These are phyloP conservation scores for Microbotryum lychnidis-dioicae DNA, from an alignment of 1,284 basidiomycete genomes.

Conservation along the genomic window DNA sequence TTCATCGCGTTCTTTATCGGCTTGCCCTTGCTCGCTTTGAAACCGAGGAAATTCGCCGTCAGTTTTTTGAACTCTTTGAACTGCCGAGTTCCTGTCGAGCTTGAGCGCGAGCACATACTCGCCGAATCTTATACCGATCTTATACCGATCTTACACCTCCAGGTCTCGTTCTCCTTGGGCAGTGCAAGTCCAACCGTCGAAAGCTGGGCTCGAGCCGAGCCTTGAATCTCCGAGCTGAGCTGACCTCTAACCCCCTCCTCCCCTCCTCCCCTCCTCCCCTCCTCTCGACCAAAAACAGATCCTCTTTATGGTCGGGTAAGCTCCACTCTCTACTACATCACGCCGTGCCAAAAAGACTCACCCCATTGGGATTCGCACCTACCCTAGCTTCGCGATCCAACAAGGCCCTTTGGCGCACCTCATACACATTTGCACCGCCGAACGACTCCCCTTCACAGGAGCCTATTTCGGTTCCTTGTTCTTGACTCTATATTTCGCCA, in stretches of 20 bases:
- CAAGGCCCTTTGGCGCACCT: slow-evolving; percentile 49
- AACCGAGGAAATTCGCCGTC: slow-evolving; percentile 48
- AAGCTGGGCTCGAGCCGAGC: not conserved
- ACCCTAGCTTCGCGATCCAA: slow-evolving; percentile 33
- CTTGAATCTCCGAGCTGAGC: not conserved
- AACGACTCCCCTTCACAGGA: slow-evolving; percentile 77
- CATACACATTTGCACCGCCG: slow-evolving; percentile 75
- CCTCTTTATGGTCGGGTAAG: slow-evolving; percentile 78
- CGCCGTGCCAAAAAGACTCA: not conserved
- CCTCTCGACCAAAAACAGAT: slow-evolving; percentile 5
- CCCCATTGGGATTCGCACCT: not conserved
- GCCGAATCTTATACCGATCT: slow-evolving; percentile 37
- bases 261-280: not conserved
- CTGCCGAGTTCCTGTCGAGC: not conserved
- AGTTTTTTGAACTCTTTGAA: not conserved
- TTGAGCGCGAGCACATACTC: not conserved
- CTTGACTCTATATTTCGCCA: slow-evolving; percentile 78
- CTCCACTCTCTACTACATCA: not conserved
- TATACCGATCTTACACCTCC: not conserved
- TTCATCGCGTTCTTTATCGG: slow-evolving; percentile 81
- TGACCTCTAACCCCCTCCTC: not conserved
- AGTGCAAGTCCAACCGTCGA: slow-evolving; percentile 47
- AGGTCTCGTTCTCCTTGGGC: slow-evolving; percentile 52
- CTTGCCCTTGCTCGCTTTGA: slow-evolving; percentile 70
- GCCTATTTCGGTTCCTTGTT: slow-evolving; percentile 73